Evolutionary conservation across 2,329 filamentous ascomycete species (phyloP), one percentile per base, ranked within the genome.

Genomic region (Furcasterigmium furcatum): DNA sequence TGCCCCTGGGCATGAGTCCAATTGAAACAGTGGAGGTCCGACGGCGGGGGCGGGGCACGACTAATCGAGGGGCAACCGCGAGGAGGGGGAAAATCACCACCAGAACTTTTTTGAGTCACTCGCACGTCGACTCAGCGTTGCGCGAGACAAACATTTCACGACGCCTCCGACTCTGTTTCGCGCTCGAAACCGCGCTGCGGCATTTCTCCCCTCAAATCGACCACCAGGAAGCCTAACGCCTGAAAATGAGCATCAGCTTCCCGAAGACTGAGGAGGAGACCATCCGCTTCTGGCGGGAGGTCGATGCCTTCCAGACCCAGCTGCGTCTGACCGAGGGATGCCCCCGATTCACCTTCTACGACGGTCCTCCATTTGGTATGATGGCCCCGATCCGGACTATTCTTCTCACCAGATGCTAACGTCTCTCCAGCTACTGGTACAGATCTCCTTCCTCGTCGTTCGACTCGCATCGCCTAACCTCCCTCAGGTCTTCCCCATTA

Each of bases 321-420:
- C 82, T 92, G 54, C 44, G 64, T 54, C 81, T 97, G 49, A 94
- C 91, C 10, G 80, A 88, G 65, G 88, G 87, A 54, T 82, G 85
- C 51, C 82, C 87, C 52, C 87, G 84, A 44, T 99, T 96, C 65
- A 95, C 91, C 46, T 99, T 99, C 72, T 97, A 96, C 73, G 88
- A 92, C 77, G 88, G 88, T 10, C 87, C 86, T 46, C 86, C 87
- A 5, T 90, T 90, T 18, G 41, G 41, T 43, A 43, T 25, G 41
- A 27, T 25, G 13, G 7, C 9, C 14, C 30, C n/a, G n/a, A 36
- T 36, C 18, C 8, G 16, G 12, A 34, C 9, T 14, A 12, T 12
- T 7, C 24, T 27, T 19, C 16, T 19, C 12, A 16, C 18, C n/a
- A 16, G 9, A 36, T 4, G 9, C 36, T 39, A 14, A 39, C 36